Evolutionary conservation across 2,329 filamentous ascomycete genomes (phyloP).

Genomic region (Hypoxylon sp.): DNA sequence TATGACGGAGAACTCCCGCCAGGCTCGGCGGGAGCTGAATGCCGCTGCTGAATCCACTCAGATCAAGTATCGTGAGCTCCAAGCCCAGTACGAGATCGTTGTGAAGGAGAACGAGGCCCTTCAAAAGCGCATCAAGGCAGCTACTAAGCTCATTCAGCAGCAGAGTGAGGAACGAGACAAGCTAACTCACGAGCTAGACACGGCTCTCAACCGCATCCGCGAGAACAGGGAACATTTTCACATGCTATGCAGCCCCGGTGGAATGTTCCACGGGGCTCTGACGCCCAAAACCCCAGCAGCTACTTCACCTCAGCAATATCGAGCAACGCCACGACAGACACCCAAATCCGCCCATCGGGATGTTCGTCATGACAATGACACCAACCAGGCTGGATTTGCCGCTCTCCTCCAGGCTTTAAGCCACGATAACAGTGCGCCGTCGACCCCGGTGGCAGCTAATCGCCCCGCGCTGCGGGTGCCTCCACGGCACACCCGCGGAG

Average conservation of each 20-base stretch:
- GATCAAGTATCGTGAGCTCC: conserved; percentile 72
- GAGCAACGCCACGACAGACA: conserved; percentile 67
- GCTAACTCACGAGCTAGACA: conserved; percentile 81
- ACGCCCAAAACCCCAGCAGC: conserved; percentile 68
- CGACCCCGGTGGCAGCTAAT: conserved; percentile 72
- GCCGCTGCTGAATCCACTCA: conserved; percentile 68
- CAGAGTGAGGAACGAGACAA: conserved; percentile 80
- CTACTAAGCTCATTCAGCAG: conserved; percentile 83
- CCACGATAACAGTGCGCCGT: conserved; percentile 81
- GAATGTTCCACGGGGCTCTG: conserved; percentile 73
- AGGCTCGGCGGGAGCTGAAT: conserved; percentile 69
- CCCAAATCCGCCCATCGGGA: conserved; percentile 60
- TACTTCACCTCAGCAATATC: conserved; percentile 62
- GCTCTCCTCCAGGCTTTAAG: conserved; percentile 85
- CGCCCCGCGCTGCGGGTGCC: conserved; percentile 64
- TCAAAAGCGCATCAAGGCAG: conserved; percentile 75
- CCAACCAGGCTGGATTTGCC: conserved; percentile 77
- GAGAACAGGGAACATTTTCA: conserved; percentile 92
- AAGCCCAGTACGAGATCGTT: conserved; percentile 75
- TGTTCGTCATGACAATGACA: conserved; percentile 61
- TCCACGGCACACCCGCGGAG: conserved; percentile 78
- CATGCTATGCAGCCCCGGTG: conserved; percentile 81
- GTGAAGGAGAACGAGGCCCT: conserved; percentile 76
- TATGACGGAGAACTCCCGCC: conserved; percentile 77
- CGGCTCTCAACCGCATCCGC: conserved; percentile 85